Conservation (phyloP, 768 basidiomycete genomes). For the Agaricus subrufescens region DNA sequence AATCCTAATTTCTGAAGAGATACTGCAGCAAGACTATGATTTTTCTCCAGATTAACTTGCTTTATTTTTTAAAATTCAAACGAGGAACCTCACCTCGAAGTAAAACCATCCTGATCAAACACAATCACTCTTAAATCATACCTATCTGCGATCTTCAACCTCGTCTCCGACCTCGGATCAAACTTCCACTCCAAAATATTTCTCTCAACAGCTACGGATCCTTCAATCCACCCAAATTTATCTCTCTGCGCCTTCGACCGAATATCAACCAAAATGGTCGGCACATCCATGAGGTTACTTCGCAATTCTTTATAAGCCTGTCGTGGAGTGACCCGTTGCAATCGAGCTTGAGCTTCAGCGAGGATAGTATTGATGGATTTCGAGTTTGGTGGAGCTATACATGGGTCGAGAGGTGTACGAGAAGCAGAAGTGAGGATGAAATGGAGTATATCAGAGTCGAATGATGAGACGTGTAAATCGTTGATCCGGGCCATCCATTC, state of each 20-base stretch:
- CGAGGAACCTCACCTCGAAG: constrained; percentile 36
- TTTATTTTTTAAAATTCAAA: not conserved
- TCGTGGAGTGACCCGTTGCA: constrained; percentile 57
- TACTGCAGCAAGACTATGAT: constrained; percentile 58
- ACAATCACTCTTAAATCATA: constrained; percentile 74
- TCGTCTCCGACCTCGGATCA: constrained; percentile 59
- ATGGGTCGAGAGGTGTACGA: constrained; percentile 54
- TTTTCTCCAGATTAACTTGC: not conserved
- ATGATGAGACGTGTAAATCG: constrained; percentile 47
- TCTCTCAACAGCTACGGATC: constrained; percentile 70
- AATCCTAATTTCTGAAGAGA: constrained; percentile 67
- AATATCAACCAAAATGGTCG: constrained; percentile 76
- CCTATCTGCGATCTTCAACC: constrained; percentile 64
- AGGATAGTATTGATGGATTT: constrained; percentile 55
- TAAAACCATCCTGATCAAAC: constrained; percentile 70
- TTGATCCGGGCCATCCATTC: constrained; percentile 45
- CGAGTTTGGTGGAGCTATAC: constrained; percentile 61
- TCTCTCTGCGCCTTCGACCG: constrained; percentile 60
- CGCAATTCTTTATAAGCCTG: constrained; percentile 61
- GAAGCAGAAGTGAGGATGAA: constrained; percentile 66
- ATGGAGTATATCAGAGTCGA: constrained; percentile 65
- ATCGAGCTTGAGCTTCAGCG: constrained; percentile 50
- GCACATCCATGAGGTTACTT: constrained; percentile 46
- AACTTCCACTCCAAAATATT: constrained; percentile 80
- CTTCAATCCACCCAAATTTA: constrained; percentile 53